Conservation (phyloP, 2,329 filamentous ascomycete species). For the Orbilia javanica region DNA sequence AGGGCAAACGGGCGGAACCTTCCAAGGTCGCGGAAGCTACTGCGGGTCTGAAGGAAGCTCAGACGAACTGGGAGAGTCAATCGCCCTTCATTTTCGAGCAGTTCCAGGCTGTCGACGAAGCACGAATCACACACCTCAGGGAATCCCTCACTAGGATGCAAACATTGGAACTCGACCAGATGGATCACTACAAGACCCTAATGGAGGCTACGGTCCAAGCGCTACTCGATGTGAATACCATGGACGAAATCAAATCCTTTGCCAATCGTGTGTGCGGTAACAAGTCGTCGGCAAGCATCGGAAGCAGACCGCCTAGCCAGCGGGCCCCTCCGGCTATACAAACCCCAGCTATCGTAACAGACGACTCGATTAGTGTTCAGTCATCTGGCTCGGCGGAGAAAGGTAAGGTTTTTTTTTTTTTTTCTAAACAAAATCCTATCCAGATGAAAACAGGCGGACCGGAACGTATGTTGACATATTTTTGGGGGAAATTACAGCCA, state of each 20-base stretch:
- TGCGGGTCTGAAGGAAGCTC: slow-evolving; percentile 80
- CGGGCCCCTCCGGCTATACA: slow-evolving; percentile 64
- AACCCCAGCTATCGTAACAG: slow-evolving; percentile 65
- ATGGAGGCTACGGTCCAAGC: slow-evolving; percentile 84
- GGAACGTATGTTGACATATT: neutral
- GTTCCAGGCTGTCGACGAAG: slow-evolving; percentile 90
- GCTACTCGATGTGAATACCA: slow-evolving; percentile 86
- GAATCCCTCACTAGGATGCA: slow-evolving; percentile 92
- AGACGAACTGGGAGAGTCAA: slow-evolving; percentile 90
- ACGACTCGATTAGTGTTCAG: slow-evolving; percentile 71
- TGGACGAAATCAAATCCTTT: slow-evolving; percentile 86
- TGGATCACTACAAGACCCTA: slow-evolving; percentile 79
- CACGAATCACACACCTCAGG: slow-evolving; percentile 86
- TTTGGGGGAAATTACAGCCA: neutral
- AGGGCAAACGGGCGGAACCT: slow-evolving; percentile 80
- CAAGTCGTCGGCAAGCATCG: slow-evolving; percentile 63
- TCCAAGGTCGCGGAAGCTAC: slow-evolving; percentile 82
- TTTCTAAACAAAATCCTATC: too few species aligned
- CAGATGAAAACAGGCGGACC: neutral
- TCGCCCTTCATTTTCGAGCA: slow-evolving; percentile 95
- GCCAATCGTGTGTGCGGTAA: slow-evolving; percentile 65
- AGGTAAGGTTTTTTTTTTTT: slow-evolving; percentile 47
- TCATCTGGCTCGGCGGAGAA: slow-evolving; percentile 67
- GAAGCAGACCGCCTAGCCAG: slow-evolving; percentile 64
- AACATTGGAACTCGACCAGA: slow-evolving; percentile 89